A percentile compares a stretch with the other conserved stretches of the same genome.
Conservation (phyloP, 176 grass and related monocot genomes). For the Urochloa ruziziensis region DNA sequence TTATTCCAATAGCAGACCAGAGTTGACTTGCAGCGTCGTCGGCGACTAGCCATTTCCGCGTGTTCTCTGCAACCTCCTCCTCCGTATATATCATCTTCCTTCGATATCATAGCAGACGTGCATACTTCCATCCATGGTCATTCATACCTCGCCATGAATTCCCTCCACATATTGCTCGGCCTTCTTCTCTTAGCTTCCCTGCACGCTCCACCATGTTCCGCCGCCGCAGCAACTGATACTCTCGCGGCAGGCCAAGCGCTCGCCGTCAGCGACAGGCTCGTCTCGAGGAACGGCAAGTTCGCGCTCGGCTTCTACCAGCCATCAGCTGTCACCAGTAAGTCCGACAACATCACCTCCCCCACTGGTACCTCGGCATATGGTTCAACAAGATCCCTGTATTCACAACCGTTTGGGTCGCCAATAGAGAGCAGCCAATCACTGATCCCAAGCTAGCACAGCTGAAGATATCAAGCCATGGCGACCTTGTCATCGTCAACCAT, state of each 20-base stretch:
- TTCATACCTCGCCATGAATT: not conserved
- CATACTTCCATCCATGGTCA: not conserved
- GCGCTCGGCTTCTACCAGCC: slow-evolving; percentile 54
- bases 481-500: not conserved
- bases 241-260: slow-evolving; percentile 14
- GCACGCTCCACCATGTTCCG: not conserved
- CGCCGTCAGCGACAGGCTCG: not conserved
- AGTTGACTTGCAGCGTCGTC: not conserved
- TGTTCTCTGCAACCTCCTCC: not conserved
- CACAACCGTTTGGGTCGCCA: not conserved
- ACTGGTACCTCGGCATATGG: slow-evolving; percentile 16
- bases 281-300: slow-evolving; percentile 37
- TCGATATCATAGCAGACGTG: not conserved
- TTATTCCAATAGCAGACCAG: not conserved
- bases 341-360: not conserved
- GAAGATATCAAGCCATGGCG: not conserved
- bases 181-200: not conserved
- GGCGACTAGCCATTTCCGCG: not conserved
- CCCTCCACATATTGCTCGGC: not conserved
- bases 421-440: not conserved
- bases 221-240: not conserved
- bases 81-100: not conserved
- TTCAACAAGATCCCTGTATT: not conserved
- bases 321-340: not conserved
- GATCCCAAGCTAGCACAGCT: not conserved